Base-by-base conservation (phyloP, 805 yeast species). In the Saccharomycopsis lassenensis region DNA sequence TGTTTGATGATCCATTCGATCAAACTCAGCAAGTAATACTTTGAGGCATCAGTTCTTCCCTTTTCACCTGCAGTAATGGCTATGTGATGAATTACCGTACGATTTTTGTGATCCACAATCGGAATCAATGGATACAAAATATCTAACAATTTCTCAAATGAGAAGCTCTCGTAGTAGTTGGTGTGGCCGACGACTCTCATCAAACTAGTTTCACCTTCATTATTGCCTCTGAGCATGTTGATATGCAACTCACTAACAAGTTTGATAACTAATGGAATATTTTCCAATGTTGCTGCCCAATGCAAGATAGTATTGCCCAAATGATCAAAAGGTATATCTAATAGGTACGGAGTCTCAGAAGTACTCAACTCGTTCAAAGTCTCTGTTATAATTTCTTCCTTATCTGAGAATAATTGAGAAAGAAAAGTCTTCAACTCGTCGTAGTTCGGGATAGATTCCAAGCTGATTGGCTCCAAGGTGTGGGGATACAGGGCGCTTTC, bases 261-360 rank as follows among this genome's bases (percentile, higher is more conserved):
- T 26, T 76, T 76, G 29, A 63, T 71, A 3, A 85, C 89, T 35
- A 87, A 64, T 2, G 74, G 61, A 1, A 77, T 58, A 40, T 84
- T 74, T 0, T 94, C 97, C 54, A 91, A 67, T 0, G 96, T 83
- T 11, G 96, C 77, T 3, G 96, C 93, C 93, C 97, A 83, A 57
- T 91, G 99, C 39, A 91, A 65, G 0, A 95, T 85, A 0, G 95
- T 80, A 52, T 91, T 91, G 1, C 97, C 96, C 40, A 79, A 74
- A 48, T 83, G 93, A 57, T 93, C 99, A 30, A 93, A 82, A 1
- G 95, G 77, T 23, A 85, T 83, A 50, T 85, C 91, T 34, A 87
- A 64, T n/a, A n/a, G n/a, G n/a, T n/a, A n/a, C n/a, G n/a, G n/a
- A n/a, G n/a, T n/a, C n/a, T n/a, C n/a, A n/a, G n/a, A n/a, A n/a